Evolutionary conservation across 2,329 filamentous ascomycete species (phyloP), one percentile per base, ranked within the genome.

Genomic region (Didymella sp.): DNA sequence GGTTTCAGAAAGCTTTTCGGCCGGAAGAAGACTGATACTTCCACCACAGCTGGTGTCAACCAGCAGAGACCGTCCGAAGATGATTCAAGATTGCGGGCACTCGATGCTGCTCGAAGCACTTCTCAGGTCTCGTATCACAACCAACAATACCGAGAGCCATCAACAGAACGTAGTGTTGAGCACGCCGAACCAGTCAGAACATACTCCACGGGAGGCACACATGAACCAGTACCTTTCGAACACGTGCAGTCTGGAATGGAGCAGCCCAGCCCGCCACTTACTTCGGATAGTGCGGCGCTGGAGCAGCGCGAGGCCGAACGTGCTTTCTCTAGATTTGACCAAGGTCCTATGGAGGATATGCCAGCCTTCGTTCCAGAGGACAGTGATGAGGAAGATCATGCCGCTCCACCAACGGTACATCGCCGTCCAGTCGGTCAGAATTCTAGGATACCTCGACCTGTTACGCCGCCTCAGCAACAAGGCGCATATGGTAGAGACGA

Each of bases 341-440:
- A 98, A 77, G 95, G 93, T 2, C 95, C 95, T 1, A 83, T 97
- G 22, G 77, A 85, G 9, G 92, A 98, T 54, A 90, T 95, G 74
- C 94, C 95, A 3, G 91, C 92, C 1, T 96, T 96, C 70, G 82
- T 86, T 11, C 91, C 91, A 4, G 72, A 76, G 3, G 76, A 74
- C 9, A 73, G 71, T 35, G 71, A 74, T 4, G 71, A 74, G 6
- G 72, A 72, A 4, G 60, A 55, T 9, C 35, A 38, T 21, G 37
- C 59, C 25, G 51, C 46, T 12, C 59, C 69, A 38, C 71, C 66
- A n/a, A 59, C n/a, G 30, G 58, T 69, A 9, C 60, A 69, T 43
- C 70, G 66, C 53, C 64, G 64, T 50, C 58, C 63, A 46, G 38
- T 52, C 3, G 60, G 58, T 3, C 54, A 58, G 28, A 51, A 58